Conservation (phyloP, 208 protist species). For the Crithidia thermophila region DNA sequence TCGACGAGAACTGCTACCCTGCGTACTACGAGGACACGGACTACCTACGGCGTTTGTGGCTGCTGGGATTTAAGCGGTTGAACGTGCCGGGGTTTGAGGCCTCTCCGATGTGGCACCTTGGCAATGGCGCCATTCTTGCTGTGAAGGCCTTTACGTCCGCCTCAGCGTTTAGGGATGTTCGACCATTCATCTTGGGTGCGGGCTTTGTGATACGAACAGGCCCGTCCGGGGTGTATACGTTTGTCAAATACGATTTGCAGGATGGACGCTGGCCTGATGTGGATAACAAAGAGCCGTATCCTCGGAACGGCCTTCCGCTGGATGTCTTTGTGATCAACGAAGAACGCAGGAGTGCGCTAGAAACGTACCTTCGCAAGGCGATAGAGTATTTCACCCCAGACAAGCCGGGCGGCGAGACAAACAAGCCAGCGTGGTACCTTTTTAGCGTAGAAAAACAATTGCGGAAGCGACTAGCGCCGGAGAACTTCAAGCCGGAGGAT, state of each 20-base stretch:
- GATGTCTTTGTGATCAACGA: not conserved
- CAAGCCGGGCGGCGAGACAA: too few species aligned
- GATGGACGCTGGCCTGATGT: not conserved
- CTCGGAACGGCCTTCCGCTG: not conserved
- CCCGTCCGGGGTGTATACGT: not conserved
- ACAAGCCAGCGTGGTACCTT: too few species aligned
- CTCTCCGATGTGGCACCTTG: not conserved
- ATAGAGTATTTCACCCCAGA: too few species aligned
- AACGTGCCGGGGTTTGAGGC: not conserved
- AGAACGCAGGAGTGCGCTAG: not conserved
- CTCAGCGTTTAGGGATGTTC: not conserved
- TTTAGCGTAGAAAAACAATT: too few species aligned
- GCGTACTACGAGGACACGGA: conserved; percentile 45
- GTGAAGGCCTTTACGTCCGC: not conserved
- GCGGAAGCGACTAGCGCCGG: too few species aligned
- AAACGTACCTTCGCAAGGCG: too few species aligned
- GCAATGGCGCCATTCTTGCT: not conserved
- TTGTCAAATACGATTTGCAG: not conserved
- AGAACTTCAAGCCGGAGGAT: too few species aligned
- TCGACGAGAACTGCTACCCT: conserved; percentile 49
- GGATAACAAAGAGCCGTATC: not conserved
- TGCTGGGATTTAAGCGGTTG: conserved; percentile 26
- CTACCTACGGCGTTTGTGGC: conserved; percentile 11
- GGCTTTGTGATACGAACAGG: not conserved
- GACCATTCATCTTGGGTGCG: not conserved